Evolutionary conservation across 1,139 yeast genomes (phyloP).

Genomic region (Debaryomyces udenii): DNA sequence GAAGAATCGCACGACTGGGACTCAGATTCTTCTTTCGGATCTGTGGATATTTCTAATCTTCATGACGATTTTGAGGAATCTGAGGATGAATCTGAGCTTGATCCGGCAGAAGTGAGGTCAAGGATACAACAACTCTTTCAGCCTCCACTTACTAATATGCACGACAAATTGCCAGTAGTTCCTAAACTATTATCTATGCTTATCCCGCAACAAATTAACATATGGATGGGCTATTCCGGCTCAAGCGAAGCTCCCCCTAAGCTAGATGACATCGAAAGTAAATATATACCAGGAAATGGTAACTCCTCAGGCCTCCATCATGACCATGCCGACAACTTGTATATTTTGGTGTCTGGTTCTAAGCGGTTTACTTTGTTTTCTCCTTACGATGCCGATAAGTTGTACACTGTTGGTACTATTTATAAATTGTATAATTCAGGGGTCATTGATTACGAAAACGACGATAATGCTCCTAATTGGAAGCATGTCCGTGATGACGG

Average conservation of each 20-base stretch:
- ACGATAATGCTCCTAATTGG: conserved; percentile 62
- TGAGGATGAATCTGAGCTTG: conserved; percentile 20
- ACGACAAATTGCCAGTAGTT: conserved; percentile 38
- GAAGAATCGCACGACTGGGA: conserved; percentile 6
- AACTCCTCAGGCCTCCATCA: conserved; percentile 79
- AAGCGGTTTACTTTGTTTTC: conserved; percentile 68
- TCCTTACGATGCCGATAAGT: conserved; percentile 59
- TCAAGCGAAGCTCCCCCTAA: conserved; percentile 4
- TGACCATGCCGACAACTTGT: conserved; percentile 77
- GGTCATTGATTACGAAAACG: conserved; percentile 59
- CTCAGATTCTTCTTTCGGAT: conserved; percentile 24
- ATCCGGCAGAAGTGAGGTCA: conserved; percentile 12
- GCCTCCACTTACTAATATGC: conserved; percentile 59
- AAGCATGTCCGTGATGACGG: conserved; percentile 63
- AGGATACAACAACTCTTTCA: conserved; percentile 55
- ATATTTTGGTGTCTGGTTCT: conserved; percentile 59
- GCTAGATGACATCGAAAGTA: conserved; percentile 37
- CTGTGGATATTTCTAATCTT: conserved; percentile 47
- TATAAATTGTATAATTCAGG: conserved; percentile 58
- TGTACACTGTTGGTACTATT: conserved; percentile 64
- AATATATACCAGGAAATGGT: conserved; percentile 54
- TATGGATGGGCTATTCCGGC: conserved; percentile 63
- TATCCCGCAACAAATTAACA: conserved; percentile 69
- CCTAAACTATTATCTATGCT: conserved; percentile 46
- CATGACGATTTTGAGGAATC: conserved; percentile 56